A percentile compares a stretch with the other conserved stretches of the same genome.
phyloP scores from a whole-genome alignment of 345 rosid genomes.

The Mangifera indica region DNA sequence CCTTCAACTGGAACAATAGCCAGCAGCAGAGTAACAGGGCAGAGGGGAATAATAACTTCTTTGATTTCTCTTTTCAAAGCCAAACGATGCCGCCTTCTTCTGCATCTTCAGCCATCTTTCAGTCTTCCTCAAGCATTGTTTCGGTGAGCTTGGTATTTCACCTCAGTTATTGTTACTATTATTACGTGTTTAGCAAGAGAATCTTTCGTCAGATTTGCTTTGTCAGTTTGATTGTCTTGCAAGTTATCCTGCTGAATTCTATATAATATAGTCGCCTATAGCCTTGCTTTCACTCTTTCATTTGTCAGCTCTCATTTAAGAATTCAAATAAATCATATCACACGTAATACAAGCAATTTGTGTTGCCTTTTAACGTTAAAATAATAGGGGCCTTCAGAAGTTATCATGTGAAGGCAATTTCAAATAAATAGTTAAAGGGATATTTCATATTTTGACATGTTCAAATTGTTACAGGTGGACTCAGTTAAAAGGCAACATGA shows the following conservation, averaged over 20 bases:
- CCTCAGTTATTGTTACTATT: not conserved
- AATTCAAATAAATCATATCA: too few species aligned
- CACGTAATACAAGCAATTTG: too few species aligned
- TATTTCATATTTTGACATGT: slow-evolving; percentile 6
- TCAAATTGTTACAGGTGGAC: slow-evolving; percentile 37
- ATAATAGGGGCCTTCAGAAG: too few species aligned
- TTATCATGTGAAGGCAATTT: not conserved
- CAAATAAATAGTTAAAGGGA: too few species aligned
- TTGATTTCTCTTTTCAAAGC: slow-evolving; percentile 79
- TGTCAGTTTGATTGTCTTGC: too few species aligned
- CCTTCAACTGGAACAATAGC: slow-evolving; percentile 41
- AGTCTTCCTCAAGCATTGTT: slow-evolving; percentile 25
- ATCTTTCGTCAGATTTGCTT: too few species aligned
- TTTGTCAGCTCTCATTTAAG: too few species aligned
- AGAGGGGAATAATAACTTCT: slow-evolving; percentile 34
- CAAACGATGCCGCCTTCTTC: slow-evolving; percentile 40
- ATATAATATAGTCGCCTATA: too few species aligned
- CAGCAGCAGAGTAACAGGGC: slow-evolving; percentile 30
- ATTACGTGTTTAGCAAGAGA: not conserved
- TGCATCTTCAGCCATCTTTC: too few species aligned
- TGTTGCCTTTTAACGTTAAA: too few species aligned
- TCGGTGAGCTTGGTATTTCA: slow-evolving; percentile 39
- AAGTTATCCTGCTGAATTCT: too few species aligned
- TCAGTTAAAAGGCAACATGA: slow-evolving; percentile 35
- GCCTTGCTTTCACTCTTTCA: too few species aligned